Evolutionary conservation across 371 early-diverging fungal genomes (phyloP), one percentile per base, ranked within the genome.

Genomic region (Lichtheimia corymbifera): DNA sequence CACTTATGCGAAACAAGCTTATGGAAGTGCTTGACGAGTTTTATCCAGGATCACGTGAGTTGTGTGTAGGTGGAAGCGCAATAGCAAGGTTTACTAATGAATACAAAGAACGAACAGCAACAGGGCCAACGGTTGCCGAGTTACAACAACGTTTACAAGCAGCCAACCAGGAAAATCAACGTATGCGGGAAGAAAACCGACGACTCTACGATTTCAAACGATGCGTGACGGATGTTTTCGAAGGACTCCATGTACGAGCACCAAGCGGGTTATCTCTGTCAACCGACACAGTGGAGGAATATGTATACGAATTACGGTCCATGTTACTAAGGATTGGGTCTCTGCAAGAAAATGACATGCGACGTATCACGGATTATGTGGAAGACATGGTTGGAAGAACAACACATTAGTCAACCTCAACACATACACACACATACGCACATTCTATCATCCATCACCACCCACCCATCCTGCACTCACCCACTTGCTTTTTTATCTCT

Each of bases 171-270:
- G 65, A 64, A 55, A 45, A 47, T 15, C 44, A 25, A 9, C 41
- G 65, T 1, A 25, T 64, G 22, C 45, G 43, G 30, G 56, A 61
- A 30, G 66, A 66, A 35, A 9, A 50, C 20, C 58, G 62, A 20
- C 61, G 58, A 24, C n/a, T 43, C 5, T 13, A 41, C n/a, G 65
- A 65, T 9, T 66, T 66, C 58, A 66, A 66, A 24, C 53, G 49
- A 30, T 53, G 22, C n/a, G 66, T 62, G 22, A 56, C 61, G 11
- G 62, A 62, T 18, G 62, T 66, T 14, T 61, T 66, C 41, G 57
- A 52, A 15, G 62, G 58, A 17, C 55, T 66, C 12, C 57, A 62
- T 45, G 58, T 66, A 17, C 66, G 54, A 13, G 45, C 60, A 40
- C 62, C 66, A 22, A 51, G 58, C 15, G 53, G 52, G 2, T 22